These are phyloP conservation scores for Anacardium occidentale DNA, from an alignment of 345 rosid species.

Conservation along the genomic window DNA sequence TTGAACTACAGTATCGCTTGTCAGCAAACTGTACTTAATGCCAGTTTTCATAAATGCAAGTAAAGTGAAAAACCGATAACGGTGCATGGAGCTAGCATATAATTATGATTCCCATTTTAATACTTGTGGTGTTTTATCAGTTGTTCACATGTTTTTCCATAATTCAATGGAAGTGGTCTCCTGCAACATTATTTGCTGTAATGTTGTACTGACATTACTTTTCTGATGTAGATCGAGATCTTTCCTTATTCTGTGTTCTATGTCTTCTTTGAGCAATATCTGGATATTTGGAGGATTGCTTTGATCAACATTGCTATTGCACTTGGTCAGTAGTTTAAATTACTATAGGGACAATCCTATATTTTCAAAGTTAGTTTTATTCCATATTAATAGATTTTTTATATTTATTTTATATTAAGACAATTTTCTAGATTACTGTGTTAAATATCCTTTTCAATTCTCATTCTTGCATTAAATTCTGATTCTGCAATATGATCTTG, in stretches of 20 bases:
- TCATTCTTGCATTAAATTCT: background rate
- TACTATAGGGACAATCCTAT: background rate
- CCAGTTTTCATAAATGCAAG: background rate
- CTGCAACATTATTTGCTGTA: background rate
- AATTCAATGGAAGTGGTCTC: conserved; percentile 4
- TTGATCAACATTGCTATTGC: conserved; percentile 76
- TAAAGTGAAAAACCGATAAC: background rate
- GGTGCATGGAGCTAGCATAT: background rate
- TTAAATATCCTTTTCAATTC: background rate
- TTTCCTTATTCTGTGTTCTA: conserved; percentile 94
- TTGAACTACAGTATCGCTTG: background rate
- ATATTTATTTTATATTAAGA: no score
- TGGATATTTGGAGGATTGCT: conserved; percentile 89
- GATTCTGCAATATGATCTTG: background rate
- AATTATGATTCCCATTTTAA: background rate
- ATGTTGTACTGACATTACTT: conserved; percentile 21
- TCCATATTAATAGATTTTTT: background rate
- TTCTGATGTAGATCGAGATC: conserved; percentile 66
- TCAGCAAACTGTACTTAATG: background rate
- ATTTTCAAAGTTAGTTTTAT: conserved; percentile 7
- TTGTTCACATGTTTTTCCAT: background rate
- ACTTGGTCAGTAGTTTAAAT: conserved; percentile 57
- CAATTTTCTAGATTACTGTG: background rate
- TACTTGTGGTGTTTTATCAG: background rate
- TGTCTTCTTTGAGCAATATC: conserved; percentile 95